Base-by-base conservation (phyloP, 2,329 filamentous ascomycete genomes). In the Trichoderma brevicompactum region DNA sequence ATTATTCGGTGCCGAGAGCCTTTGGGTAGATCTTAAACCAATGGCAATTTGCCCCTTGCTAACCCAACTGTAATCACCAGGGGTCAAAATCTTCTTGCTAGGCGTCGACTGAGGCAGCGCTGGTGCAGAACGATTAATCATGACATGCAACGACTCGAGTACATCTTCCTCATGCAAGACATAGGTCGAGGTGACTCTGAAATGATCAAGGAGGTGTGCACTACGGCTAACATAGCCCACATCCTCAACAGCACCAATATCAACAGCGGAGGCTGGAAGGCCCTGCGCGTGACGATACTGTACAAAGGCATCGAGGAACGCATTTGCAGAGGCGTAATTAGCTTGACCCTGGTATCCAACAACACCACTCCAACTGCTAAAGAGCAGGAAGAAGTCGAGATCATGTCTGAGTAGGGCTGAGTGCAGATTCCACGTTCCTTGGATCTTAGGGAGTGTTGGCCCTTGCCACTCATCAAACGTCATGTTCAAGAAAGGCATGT, bases 261-360 rank as follows among this genome's bases (percentile, higher is more conserved):
- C 58, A 5, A 68, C 32, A 13, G 59, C 67, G 5, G 65, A 38
- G 2, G 65, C 65, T 5, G 65, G 19, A 10, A 69, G 60, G 6
- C 56, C 56, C 5, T 32, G 23, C 13, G 10, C 6, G 34, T 36
- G 19, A 10, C 80, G 76, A 55, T 76, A 77, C 7, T 73, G 72
- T 10, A 72, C 76, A 43, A 81, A 74, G 5, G 74, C 71, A 49
- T 80, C 76, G 61, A 79, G 70, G 69, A 76, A 82, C 8, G 74
- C 71, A 66, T 81, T 81, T 13, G 73, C 79, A 1, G 77, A 75
- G 9, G 74, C 70, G 67, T 82, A 82, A 65, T 78, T 79, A 55
- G 74, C 70, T 66, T 81, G 79, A 1, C 71, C 73, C 1, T 68
- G 65, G n/a, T 73, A 69, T 4, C 76, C 79, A 9, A 76, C 62